A percentile compares a stretch with the other conserved stretches of the same genome.
These are phyloP conservation scores for Fagopyrum esculentum DNA, from an alignment of 148 eudicot genomes.

Conservation along the genomic window DNA sequence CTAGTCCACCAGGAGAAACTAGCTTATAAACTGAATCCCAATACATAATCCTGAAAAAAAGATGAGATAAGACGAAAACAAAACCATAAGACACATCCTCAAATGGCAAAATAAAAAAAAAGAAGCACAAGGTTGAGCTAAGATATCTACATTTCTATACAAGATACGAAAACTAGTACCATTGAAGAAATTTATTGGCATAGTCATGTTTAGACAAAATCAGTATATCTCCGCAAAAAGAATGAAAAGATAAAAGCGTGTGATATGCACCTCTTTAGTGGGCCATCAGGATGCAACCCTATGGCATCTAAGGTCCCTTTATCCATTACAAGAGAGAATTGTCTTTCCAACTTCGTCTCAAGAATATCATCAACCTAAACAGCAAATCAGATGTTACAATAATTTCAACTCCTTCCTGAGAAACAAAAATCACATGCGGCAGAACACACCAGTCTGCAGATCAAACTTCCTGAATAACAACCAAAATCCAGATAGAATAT, in stretches of 20 bases:
- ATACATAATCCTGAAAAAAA: constrained; percentile 73
- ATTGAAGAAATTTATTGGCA: background rate
- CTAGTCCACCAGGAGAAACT: constrained; percentile 83
- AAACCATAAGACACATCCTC: background rate
- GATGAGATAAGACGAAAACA: background rate
- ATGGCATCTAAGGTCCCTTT: constrained; percentile 97
- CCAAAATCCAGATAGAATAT: background rate
- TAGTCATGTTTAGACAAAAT: background rate
- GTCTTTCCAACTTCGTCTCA: constrained; percentile 67
- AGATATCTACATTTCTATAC: background rate
- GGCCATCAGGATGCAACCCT: constrained; percentile 99
- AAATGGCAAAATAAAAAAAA: background rate
- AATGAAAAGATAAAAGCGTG: background rate
- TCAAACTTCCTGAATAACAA: background rate
- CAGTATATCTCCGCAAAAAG: background rate
- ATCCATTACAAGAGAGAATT: constrained; percentile 75
- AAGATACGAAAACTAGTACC: background rate
- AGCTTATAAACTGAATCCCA: constrained; percentile 83
- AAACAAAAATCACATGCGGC: background rate
- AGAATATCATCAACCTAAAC: constrained; percentile 95
- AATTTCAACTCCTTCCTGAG: background rate
- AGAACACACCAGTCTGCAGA: background rate
- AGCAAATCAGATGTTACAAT: constrained; percentile 17
- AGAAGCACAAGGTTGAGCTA: background rate
- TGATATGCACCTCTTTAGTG: constrained; percentile 62